Evolutionary conservation across 2,329 filamentous ascomycete genomes (phyloP).

Genomic region (Phoma sp.): DNA sequence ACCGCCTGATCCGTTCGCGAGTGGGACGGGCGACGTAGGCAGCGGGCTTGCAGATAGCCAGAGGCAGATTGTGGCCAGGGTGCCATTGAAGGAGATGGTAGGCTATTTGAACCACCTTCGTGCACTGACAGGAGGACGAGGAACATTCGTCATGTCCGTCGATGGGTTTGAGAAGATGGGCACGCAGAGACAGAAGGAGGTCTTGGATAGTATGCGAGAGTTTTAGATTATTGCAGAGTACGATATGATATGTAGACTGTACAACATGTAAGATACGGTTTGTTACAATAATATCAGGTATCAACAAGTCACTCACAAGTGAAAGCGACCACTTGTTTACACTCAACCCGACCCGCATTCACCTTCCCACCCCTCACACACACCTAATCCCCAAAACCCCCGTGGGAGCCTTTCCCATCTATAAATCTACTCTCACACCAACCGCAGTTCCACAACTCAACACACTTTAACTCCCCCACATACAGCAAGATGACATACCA

Average conservation of each 20-base stretch:
- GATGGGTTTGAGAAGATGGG: conserved; percentile 75
- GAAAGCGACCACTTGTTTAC: no score
- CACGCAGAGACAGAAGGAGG: conserved; percentile 64
- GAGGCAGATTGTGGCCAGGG: conserved; percentile 78
- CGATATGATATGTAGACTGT: neutral
- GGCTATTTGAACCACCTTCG: conserved; percentile 89
- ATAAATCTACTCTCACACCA: no score
- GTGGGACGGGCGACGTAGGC: conserved; percentile 26
- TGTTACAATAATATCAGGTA: neutral
- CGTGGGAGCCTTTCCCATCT: no score
- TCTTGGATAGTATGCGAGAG: conserved; percentile 52
- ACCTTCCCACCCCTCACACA: no score
- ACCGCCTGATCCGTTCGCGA: conserved; percentile 82
- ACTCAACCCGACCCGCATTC: no score
- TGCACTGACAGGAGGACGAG: conserved; percentile 85
- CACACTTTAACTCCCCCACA: neutral
- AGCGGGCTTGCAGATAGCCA: conserved; percentile 34
- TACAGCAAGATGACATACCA: neutral
- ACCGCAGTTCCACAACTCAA: neutral
- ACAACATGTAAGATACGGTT: conserved; percentile 1
- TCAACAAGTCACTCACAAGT: neutral
- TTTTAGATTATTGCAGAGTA: conserved; percentile 18
- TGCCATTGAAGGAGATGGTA: conserved; percentile 96
- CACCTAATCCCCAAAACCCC: no score
- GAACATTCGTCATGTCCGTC: conserved; percentile 77